phyloP scores from a whole-genome alignment of 2,329 filamentous ascomycete species.

The Amauroascus niger region DNA sequence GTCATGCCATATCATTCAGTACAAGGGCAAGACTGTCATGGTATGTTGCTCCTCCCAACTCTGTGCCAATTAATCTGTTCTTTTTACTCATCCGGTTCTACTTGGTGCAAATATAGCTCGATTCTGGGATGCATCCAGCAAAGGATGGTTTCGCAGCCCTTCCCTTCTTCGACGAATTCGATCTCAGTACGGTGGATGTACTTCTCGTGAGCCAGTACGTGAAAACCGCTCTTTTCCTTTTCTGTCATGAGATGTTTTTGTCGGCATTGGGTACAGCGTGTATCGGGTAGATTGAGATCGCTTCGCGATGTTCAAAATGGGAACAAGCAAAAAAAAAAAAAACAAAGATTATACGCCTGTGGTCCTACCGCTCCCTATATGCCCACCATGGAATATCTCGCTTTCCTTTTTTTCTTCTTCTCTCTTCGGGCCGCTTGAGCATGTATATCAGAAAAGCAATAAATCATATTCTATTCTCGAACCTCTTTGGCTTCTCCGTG shows the following conservation, averaged over 20 bases:
- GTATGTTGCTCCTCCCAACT: constrained; percentile 44
- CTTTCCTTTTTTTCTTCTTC: neutral
- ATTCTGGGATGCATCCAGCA: constrained; percentile 92
- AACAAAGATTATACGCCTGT: neutral
- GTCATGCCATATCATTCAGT: constrained; percentile 95
- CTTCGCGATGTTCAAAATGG: neutral
- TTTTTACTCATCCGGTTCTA: constrained; percentile 3
- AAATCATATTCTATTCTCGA: constrained; percentile 20
- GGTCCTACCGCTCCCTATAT: neutral
- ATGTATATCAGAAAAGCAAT: constrained; percentile 34
- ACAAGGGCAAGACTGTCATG: constrained; percentile 99
- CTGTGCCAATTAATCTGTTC: neutral
- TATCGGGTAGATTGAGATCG: neutral
- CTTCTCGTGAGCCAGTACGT: constrained; percentile 99
- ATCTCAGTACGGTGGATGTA: constrained; percentile 92
- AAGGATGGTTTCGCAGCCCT: constrained; percentile 89
- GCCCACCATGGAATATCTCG: neutral
- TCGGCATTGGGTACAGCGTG: neutral
- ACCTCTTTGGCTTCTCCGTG: constrained; percentile 7
- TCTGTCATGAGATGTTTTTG: constrained; percentile 2
- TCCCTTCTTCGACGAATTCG: constrained; percentile 97
- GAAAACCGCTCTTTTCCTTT: constrained; percentile 20
- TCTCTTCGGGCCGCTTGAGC: constrained; percentile 8
- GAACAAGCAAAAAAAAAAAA: no score
- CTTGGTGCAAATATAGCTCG: constrained; percentile 56